Base-by-base conservation (phyloP, 148 eudicot genomes). In the Diospyros lotus region DNA sequence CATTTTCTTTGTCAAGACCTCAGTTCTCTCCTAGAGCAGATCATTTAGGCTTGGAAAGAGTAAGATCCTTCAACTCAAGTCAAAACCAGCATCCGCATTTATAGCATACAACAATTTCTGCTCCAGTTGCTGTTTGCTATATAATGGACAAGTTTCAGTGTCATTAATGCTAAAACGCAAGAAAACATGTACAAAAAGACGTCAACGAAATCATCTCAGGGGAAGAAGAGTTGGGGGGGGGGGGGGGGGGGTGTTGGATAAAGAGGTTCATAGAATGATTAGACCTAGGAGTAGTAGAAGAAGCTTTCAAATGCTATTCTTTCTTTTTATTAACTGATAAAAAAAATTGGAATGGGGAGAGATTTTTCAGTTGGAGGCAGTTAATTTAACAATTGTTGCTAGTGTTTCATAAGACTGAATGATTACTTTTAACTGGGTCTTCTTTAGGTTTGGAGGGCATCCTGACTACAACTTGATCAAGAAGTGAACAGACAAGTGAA, bases 21-120 rank as follows among this genome's bases (percentile, higher is more conserved):
- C 2, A 51, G 59, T 5, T 63, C 41, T 54, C 61, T 43, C 51
- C 74, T 40, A 11, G 69, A 42, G 50, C 48, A 63, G 38, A 51
- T 45, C 73, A 66, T 51, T 54, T 8, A 6, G 59, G 51, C 15
- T 15, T 66, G 67, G 67, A 48, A 64, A 59, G 50, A 39, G 39
- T 62, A 44, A 41, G 54, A 64, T 61, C 55, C 15, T 73, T 88
- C 79, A 94, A 78, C 98, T 94, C 76, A 94, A 82, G 78, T 94
- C 98, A 69, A 94, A 94, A 60, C 98, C 98, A 76, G 98, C 98
- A 28, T 90, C 98, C 10, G 97, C 91, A 73, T 80, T 92, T 82
- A 94, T 89, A 8, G 98, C 97, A 80, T 94, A 94, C 76, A 94
- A 77, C 80, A 94, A 72, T 80, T 94, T 94, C 73, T 84, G 88